A percentile compares a stretch with the other conserved stretches of the same genome.
phyloP scores from a whole-genome alignment of 1,284 basidiomycete species.

The Ustilago curta region DNA sequence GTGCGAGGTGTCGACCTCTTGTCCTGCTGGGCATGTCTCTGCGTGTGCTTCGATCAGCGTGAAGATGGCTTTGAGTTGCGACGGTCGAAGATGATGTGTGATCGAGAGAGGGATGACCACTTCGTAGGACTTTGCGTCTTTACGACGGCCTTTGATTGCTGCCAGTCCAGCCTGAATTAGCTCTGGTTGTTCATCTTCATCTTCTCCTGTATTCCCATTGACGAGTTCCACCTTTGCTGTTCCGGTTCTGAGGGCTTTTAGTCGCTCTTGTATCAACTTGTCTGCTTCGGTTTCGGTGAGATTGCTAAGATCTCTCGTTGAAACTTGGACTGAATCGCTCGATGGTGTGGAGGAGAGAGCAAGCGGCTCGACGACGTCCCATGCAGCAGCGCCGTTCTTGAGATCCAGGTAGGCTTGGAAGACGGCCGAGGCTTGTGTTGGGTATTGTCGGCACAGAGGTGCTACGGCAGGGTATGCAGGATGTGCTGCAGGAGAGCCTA shows the following conservation, averaged over 20 bases:
- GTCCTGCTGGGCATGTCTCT: constrained; percentile 5
- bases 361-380: constrained; percentile 53
- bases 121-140: constrained; percentile 38
- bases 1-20: constrained; percentile 36
- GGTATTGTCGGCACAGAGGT: constrained; percentile 49
- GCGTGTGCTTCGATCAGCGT: constrained; percentile 27
- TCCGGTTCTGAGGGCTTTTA: neutral
- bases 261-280: constrained; percentile 8
- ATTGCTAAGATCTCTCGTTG: constrained; percentile 6
- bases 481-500: constrained; percentile 30
- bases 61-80: constrained; percentile 42
- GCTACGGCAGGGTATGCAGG: constrained; percentile 41
- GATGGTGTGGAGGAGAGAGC: neutral
- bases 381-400: constrained; percentile 55
- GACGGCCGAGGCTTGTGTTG: constrained; percentile 63
- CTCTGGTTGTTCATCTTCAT: constrained; percentile 6
- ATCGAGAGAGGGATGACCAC: constrained; percentile 40
- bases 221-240: constrained; percentile 11
- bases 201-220: neutral
- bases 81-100: constrained; percentile 30
- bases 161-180: constrained; percentile 15
- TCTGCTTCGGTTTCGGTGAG: constrained; percentile 29
- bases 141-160: constrained; percentile 41
- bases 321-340: too few relatives aligned
- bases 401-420: constrained; percentile 68